These are phyloP conservation scores for Phytomonas sp. DNA, from an alignment of 208 protist genomes.

Conservation along the genomic window DNA sequence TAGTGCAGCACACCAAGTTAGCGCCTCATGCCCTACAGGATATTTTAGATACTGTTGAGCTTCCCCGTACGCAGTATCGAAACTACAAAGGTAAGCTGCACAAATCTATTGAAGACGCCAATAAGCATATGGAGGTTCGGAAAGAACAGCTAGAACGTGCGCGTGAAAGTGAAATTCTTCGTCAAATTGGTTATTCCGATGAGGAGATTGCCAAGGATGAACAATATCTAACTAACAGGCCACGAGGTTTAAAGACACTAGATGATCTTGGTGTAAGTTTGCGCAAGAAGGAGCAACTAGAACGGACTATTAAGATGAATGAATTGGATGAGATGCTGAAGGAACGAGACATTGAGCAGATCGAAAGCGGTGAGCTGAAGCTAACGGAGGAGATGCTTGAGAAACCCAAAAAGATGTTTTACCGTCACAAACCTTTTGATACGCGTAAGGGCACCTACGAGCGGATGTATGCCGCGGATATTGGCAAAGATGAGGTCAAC, in stretches of 20 bases:
- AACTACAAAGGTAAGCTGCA: constrained; percentile 87
- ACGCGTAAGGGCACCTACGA: constrained; percentile 38
- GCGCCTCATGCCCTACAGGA: constrained; percentile 65
- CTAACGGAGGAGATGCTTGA: constrained; percentile 42
- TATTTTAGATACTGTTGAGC: constrained; percentile 76
- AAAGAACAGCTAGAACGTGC: constrained; percentile 72
- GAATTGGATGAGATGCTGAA: constrained; percentile 77
- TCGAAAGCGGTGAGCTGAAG: constrained; percentile 36
- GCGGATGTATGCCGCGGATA: constrained; percentile 64
- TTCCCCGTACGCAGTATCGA: constrained; percentile 69
- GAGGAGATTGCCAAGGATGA: constrained; percentile 67
- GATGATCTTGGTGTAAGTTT: constrained; percentile 71
- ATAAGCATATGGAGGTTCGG: constrained; percentile 57
- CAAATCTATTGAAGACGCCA: constrained; percentile 75
- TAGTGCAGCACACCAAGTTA: constrained; percentile 60
- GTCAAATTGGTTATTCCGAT: constrained; percentile 67
- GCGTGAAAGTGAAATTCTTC: constrained; percentile 64
- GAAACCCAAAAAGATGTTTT: constrained; percentile 39
- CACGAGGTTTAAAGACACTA: constrained; percentile 60
- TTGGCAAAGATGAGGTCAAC: constrained; percentile 53
- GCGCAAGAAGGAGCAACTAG: constrained; percentile 42
- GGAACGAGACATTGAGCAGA: constrained; percentile 60
- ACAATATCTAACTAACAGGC: constrained; percentile 71
- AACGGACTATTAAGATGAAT: constrained; percentile 26
- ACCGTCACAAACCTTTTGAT: constrained; percentile 29